Base-by-base conservation (phyloP, 768 basidiomycete species). In the Favolaschia claudopus region DNA sequence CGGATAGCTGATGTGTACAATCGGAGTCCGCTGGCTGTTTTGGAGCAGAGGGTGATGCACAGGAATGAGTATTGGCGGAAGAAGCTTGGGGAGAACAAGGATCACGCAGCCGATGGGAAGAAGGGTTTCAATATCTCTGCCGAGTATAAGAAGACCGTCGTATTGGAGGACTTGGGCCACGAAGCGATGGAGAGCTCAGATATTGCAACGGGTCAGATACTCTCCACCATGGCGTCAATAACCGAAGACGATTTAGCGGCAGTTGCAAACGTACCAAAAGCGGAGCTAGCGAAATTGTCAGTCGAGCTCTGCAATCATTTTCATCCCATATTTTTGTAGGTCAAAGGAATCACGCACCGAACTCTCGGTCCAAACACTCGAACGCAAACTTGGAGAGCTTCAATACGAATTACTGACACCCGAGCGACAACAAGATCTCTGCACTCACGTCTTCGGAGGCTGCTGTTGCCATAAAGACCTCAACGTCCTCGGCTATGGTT, bases 401-500 rank as follows among this genome's bases (percentile, higher is more conserved):
- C 12, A 52, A 33, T 40, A 39, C 38, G 50, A 52, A 1, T 20
- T 20, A 5, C 50, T 52, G 2, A 29, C 50, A 13, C 5, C 24
- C 1, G 15, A 12, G 17, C 15, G 40, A 12, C 53, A 45, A 14
- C 1, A 43, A 7, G 22, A 55, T 10, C 12, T 9, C 14, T 28
- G 24, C 12, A 55, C 70, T 3, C 64, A 73, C 34, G 45, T 69
- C 9, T 68, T 70, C 54, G 69, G 55, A 17, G 70, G 70, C 12
- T 75, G 74, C 42, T 69, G 67, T 37, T 70, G 65, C 54, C 74
- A 75, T 50, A 74, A 73, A 58, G 73, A 75, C 27, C 40, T 74
- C 24, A 75, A 75, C 34, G 55, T 64, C 4, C 59, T 71, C 19
- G 67, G 69, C 27, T 69, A 69, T 9, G 70, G 70, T 1, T 55